Conservation (phyloP, 495 filamentous ascomycete genomes). For the Penicillium simplicissimum region DNA sequence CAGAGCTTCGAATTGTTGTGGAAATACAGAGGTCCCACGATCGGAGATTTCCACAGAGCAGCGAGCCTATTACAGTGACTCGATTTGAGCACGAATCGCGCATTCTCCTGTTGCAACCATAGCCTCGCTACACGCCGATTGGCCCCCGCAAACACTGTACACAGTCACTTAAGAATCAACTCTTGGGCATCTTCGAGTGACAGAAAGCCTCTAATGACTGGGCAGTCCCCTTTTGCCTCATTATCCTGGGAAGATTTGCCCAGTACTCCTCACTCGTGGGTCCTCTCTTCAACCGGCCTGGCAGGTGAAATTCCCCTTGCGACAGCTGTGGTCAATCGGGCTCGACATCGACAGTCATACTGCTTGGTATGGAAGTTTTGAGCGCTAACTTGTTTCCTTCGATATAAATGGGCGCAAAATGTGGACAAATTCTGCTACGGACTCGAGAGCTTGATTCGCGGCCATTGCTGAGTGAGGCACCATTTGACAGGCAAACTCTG, state of each 20-base stretch:
- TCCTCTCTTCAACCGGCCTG: not conserved
- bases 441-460: not conserved
- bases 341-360: not conserved
- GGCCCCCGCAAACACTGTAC: not conserved
- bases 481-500: not conserved
- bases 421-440: not conserved
- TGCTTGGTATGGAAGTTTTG: not conserved
- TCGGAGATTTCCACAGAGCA: not conserved
- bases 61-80: not conserved
- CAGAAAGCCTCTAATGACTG: not conserved
- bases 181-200: not conserved
- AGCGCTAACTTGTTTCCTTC: not conserved
- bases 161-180: not conserved
- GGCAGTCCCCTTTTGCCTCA: not conserved
- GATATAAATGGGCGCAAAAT: not conserved
- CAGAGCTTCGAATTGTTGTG: not conserved
- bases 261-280: not conserved
- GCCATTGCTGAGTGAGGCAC: not conserved
- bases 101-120: not conserved
- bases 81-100: not conserved
- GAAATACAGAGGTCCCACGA: not conserved
- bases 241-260: not conserved
- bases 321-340: not conserved
- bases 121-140: not conserved
- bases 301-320: not conserved